Evolutionary conservation across 1,284 basidiomycete species (phyloP).

Genomic region (Neonothopanus nambi): DNA sequence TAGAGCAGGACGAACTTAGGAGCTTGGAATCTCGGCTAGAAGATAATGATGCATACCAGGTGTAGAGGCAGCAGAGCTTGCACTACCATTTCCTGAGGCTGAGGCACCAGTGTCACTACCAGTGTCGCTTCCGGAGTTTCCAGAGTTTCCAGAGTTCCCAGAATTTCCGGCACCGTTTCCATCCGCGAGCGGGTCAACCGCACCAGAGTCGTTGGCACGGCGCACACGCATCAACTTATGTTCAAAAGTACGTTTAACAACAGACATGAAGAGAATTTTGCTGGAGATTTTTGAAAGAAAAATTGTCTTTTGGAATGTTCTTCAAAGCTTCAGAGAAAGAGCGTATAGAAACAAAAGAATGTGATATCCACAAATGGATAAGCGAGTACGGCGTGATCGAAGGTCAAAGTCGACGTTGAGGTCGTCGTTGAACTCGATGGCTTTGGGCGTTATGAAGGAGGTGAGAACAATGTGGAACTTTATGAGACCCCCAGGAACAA

Average conservation of each 20-base stretch:
- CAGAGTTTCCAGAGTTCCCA: too few species aligned
- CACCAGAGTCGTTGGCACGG: background rate
- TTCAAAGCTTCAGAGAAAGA: background rate
- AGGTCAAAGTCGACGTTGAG: background rate
- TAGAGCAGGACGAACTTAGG: background rate
- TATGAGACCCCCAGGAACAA: background rate
- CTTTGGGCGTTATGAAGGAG: background rate
- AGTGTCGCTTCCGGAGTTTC: too few species aligned
- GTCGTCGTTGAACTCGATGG: constrained; percentile 4
- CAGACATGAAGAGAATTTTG: constrained; percentile 5
- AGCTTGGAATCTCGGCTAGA: background rate
- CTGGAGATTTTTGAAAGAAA: background rate
- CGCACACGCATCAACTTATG: background rate
- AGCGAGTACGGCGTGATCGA: background rate
- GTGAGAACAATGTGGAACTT: background rate
- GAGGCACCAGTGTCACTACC: background rate
- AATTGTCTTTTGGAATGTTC: background rate
- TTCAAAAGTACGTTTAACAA: background rate
- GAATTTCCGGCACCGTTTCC: background rate
- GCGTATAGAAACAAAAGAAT: constrained; percentile 12
- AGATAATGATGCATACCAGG: background rate
- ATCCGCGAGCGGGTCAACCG: background rate
- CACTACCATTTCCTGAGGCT: background rate
- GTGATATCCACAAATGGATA: constrained; percentile 1
- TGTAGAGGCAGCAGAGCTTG: too few species aligned